Base-by-base conservation (phyloP, 768 basidiomycete genomes). In the Rhodotorula kratochvilovae region DNA sequence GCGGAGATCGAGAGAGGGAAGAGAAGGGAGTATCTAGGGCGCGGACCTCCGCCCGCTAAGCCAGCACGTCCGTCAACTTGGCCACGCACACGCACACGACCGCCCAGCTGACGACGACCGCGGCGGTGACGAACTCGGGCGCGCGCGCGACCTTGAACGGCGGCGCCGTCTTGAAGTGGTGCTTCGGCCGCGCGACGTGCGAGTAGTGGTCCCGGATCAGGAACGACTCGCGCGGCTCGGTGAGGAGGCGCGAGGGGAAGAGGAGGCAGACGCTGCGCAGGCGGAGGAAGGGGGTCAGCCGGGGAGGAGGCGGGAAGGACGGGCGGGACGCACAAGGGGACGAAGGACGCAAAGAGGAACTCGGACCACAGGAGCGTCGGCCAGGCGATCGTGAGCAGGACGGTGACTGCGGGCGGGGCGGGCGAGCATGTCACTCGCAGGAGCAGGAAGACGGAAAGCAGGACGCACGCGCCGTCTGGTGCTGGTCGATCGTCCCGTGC, bases 161-260 rank as follows among this genome's bases (percentile, higher is more conserved):
- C n/a, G 43, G 17, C 3, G 68, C 68, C 36, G 68, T 74, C 62
- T 70, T 70, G 73, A 70, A 70, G 56, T 70, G 67, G 42, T 74
- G 73, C 56, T 74, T 74, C 29, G 73, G 73, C 13, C 73, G 73
- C 13, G 73, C 73, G 63, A 74, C 68, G 45, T 66, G 67, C 43
- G 73, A 64, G 66, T 74, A 74, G 48, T 68, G 67, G 63, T 74
- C 73, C 2, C 73, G 73, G 54, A 74, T 68, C 45, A 74, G 58
- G 66, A 74, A 70, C 19, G 62, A 63, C 45, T 74, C 73, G 43
- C 73, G 68, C 42, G 57, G 57, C 48, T 67, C 73, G 53, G 73
- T 70, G 46, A 74, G 66, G 31, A 70, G 68, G 58, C 62, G 68
- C 19, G 73, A 70, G 11, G 73, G 73, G 68, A 70, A 70, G 43